These are phyloP conservation scores for Phaffomyces opuntiae DNA, from an alignment of 805 yeast genomes.

Conservation along the genomic window DNA sequence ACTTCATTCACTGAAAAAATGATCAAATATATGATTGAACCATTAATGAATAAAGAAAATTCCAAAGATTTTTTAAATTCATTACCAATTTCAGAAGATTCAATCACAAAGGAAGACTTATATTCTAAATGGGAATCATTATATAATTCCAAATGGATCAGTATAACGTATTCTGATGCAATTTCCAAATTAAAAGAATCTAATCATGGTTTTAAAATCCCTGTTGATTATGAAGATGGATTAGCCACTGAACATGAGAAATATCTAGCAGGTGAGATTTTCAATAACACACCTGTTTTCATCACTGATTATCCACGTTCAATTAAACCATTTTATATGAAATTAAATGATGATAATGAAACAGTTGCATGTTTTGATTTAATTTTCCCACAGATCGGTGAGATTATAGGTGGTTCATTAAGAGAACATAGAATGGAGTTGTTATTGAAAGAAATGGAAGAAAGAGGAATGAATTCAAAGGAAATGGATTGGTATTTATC, in stretches of 20 bases:
- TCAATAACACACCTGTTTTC: slow-evolving; percentile 64
- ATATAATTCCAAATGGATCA: slow-evolving; percentile 48
- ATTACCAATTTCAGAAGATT: slow-evolving; percentile 1
- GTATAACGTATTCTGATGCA: slow-evolving; percentile 73
- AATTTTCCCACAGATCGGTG: slow-evolving; percentile 87
- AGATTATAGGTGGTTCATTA: slow-evolving; percentile 87
- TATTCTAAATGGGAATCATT: slow-evolving; percentile 53
- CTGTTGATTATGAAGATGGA: slow-evolving; percentile 63
- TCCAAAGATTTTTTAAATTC: slow-evolving; percentile 22
- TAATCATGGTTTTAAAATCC: slow-evolving; percentile 30
- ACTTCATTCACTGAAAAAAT: slow-evolving; percentile 62
- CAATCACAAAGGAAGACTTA: slow-evolving; percentile 30
- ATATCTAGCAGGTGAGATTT: slow-evolving; percentile 69
- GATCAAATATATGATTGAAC: slow-evolving; percentile 46
- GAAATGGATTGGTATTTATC: slow-evolving; percentile 75
- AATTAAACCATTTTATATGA: slow-evolving; percentile 90
- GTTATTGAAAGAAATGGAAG: slow-evolving; percentile 43
- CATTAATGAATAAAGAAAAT: slow-evolving; percentile 20
- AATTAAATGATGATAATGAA: slow-evolving; percentile 36
- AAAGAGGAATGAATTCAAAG: slow-evolving; percentile 46
- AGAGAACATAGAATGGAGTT: slow-evolving; percentile 62
- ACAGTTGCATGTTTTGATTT: slow-evolving; percentile 91
- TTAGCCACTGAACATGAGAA: slow-evolving; percentile 86
- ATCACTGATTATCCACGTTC: slow-evolving; percentile 79
- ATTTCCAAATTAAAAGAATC: slow-evolving; percentile 39